phyloP scores from a whole-genome alignment of 345 rosid genomes.

The Euphorbia pulcherrima region DNA sequence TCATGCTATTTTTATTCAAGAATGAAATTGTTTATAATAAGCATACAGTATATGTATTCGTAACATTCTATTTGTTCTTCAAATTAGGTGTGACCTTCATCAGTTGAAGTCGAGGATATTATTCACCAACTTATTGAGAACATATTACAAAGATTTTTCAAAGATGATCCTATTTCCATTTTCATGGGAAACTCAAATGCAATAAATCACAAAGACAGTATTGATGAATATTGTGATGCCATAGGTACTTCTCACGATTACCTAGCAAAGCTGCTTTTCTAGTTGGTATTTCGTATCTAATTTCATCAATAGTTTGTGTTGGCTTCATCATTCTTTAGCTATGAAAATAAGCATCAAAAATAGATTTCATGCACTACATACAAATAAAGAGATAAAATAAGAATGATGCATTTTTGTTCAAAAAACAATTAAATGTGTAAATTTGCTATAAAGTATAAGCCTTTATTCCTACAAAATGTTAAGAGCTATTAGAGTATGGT shows the following conservation, averaged over 20 bases:
- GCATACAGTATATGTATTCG: neutral
- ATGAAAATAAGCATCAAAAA: neutral
- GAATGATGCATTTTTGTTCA: neutral
- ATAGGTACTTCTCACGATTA: constrained; percentile 78
- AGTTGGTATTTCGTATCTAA: constrained; percentile 44
- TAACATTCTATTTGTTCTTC: constrained; percentile 9
- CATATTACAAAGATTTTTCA: constrained; percentile 45
- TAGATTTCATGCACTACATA: no score
- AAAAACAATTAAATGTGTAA: neutral
- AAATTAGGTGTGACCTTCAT: constrained; percentile 69
- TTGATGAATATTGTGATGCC: constrained; percentile 37
- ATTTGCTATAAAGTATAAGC: neutral
- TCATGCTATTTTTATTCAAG: neutral
- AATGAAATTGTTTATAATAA: constrained; percentile 12
- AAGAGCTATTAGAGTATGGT: neutral
- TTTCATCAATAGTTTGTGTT: no score
- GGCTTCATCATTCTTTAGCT: neutral
- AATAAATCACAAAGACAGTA: constrained; percentile 28
- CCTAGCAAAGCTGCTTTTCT: constrained; percentile 89
- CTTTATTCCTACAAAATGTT: neutral
- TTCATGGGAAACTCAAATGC: constrained; percentile 31
- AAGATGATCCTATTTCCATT: constrained; percentile 38
- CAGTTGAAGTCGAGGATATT: constrained; percentile 76
- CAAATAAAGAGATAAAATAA: no score
- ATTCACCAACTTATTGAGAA: constrained; percentile 73